Percentiles rank a stretch among this genome's conserved stretches.
These are phyloP conservation scores for Leishmania aethiopica DNA, from an alignment of 208 protist genomes.

Conservation along the genomic window DNA sequence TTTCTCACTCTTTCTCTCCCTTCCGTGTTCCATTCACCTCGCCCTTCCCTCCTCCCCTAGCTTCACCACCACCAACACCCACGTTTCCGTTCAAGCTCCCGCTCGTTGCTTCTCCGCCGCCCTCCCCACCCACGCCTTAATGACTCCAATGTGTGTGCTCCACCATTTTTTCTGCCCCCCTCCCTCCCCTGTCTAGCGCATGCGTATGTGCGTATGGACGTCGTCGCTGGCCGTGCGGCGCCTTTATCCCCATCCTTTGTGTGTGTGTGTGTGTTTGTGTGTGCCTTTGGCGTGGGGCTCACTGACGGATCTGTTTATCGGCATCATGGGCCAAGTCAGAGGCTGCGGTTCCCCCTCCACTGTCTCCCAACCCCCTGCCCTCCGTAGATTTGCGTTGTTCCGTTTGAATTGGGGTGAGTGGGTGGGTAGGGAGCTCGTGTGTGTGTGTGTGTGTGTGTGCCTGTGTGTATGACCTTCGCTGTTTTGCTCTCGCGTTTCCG, in stretches of 20 bases:
- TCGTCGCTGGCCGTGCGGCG: background rate
- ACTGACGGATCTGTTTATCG: too few relatives aligned
- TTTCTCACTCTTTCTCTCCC: background rate
- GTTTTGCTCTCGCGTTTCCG: background rate
- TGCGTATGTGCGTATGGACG: slow-evolving; percentile 3
- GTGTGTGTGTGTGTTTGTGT: background rate
- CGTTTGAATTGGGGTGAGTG: too few relatives aligned
- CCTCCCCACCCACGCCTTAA: background rate
- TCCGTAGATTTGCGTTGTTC: background rate
- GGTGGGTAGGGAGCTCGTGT: background rate
- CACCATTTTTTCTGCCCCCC: background rate
- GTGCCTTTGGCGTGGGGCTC: too few relatives aligned
- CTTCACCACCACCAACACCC: background rate
- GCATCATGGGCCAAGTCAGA: background rate
- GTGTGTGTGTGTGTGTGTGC: background rate
- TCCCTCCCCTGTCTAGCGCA: background rate
- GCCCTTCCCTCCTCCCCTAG: background rate
- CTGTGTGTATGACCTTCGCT: background rate
- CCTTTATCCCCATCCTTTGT: background rate
- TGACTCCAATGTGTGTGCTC: background rate
- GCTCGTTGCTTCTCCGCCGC: background rate
- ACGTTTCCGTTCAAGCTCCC: background rate
- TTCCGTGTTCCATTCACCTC: background rate
- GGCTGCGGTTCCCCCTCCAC: background rate
- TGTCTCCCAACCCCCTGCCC: too few relatives aligned